Evolutionary conservation across 306 rosid species (phyloP), one percentile per base, ranked within the genome.

Genomic region (Cucurbita argyrosperma): DNA sequence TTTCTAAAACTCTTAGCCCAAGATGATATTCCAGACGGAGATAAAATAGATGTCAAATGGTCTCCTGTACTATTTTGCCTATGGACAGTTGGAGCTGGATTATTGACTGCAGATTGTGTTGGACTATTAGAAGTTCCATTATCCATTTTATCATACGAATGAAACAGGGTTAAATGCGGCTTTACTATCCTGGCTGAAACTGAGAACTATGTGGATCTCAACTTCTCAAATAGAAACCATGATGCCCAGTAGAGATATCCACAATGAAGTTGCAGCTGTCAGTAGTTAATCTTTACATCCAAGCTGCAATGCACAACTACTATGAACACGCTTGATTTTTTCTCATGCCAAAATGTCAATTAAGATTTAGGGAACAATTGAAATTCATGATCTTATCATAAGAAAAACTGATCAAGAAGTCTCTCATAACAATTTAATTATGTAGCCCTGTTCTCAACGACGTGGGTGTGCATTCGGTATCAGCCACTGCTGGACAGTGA

Each of bases 1-100:
- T 82, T 21, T 72, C 84, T 90, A 73, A 81, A 76, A 80, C 78
- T 77, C 62, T 76, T 76, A 21, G 84, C 87, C 88, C 88, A 81
- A 37, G 85, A 79, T 52, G 91, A 82, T 51, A 83, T 80, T 37
- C 88, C 87, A 64, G 91, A 76, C 30, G 83, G 16, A 8, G 82
- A 74, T 53, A 63, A 71, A 18, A 18, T 26, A 12, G 87, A 74
- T 9, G 80, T 63, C 50, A 76, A 72, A 51, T 79, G 83, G 50
- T 40, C 74, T 16, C 75, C 78, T 60, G 11, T 77, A 72, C 74
- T 67, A 57, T 78, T 78, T 79, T 78, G 84, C 55, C 58, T 75
- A 51, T 88, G 63, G 58, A 77, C 73, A 55, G 69, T 75, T 60
- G 84, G 30, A 62, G 80, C 71, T 69, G 82, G 67, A 74, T 81